Conservation (phyloP, 192 early-diverging fungal genomes). For the Coemansia sp. region DNA sequence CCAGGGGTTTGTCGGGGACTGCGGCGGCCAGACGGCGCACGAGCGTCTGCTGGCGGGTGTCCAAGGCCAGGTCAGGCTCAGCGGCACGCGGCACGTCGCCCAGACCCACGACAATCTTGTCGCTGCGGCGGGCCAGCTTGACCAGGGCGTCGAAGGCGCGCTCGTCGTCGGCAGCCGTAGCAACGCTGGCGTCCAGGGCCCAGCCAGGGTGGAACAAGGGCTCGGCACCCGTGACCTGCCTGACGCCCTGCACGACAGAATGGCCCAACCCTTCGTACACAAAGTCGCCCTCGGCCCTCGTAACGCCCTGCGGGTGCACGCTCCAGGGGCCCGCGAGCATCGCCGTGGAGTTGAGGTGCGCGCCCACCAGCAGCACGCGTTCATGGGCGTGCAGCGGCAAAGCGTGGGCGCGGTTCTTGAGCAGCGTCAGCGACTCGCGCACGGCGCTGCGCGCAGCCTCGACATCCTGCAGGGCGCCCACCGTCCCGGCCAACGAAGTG, state of each 20-base stretch:
- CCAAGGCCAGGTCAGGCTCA: conserved; percentile 19
- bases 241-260: conserved; percentile 17
- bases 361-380: conserved; percentile 56
- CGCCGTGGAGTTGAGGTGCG: conserved; percentile 54
- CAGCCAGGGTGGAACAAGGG: conserved; percentile 17
- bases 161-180: neutral
- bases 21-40: conserved; percentile 22
- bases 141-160: conserved; percentile 9
- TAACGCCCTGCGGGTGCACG: conserved; percentile 47
- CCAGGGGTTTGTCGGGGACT: conserved; percentile 25
- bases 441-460: conserved; percentile 48
- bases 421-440: conserved; percentile 58
- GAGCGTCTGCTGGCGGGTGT: conserved; percentile 29
- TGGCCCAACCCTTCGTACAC: conserved; percentile 32
- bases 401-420: conserved; percentile 49
- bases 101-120: conserved; percentile 41
- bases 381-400: conserved; percentile 51
- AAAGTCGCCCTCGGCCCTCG: conserved; percentile 7
- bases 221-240: neutral
- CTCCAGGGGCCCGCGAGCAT: conserved; percentile 57
- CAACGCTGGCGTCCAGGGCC: conserved; percentile 5
- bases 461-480: conserved; percentile 52
- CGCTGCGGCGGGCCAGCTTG: conserved; percentile 16
- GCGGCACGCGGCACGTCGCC: conserved; percentile 23
- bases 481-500: conserved; percentile 21